Evolutionary conservation across 495 filamentous ascomycete species (phyloP).

Genomic region (Talaromyces liani): DNA sequence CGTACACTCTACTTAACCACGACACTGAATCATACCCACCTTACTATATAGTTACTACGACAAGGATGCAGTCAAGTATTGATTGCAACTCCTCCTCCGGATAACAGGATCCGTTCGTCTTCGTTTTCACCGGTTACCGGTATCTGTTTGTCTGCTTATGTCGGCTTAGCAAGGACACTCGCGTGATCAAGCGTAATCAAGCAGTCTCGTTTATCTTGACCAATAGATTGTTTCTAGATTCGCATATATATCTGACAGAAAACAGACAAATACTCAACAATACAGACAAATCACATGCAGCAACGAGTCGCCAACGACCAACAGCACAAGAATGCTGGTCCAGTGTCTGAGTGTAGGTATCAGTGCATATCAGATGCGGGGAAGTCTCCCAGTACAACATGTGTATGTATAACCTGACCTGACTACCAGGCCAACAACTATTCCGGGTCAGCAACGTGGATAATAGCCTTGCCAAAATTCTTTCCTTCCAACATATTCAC

Average conservation of each 20-base stretch:
- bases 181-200: not conserved
- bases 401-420: not conserved
- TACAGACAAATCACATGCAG: not conserved
- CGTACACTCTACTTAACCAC: not conserved
- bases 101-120: not conserved
- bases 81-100: not conserved
- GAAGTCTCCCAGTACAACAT: not conserved
- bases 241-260: not conserved
- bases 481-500: slow-evolving; percentile 77
- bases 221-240: not conserved
- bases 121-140: no score
- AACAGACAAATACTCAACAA: not conserved
- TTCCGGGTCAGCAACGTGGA: slow-evolving; percentile 49
- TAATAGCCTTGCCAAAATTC: slow-evolving; percentile 87
- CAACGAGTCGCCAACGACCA: not conserved
- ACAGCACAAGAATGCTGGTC: not conserved
- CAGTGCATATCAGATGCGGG: not conserved
- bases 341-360: not conserved
- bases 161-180: not conserved
- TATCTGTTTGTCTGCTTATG: not conserved
- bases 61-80: not conserved
- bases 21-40: not conserved
- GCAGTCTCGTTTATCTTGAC: not conserved
- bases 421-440: not conserved
- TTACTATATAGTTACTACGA: not conserved